Conservation (phyloP, 257 asterid genomes). For the Linderniella brevidens region DNA sequence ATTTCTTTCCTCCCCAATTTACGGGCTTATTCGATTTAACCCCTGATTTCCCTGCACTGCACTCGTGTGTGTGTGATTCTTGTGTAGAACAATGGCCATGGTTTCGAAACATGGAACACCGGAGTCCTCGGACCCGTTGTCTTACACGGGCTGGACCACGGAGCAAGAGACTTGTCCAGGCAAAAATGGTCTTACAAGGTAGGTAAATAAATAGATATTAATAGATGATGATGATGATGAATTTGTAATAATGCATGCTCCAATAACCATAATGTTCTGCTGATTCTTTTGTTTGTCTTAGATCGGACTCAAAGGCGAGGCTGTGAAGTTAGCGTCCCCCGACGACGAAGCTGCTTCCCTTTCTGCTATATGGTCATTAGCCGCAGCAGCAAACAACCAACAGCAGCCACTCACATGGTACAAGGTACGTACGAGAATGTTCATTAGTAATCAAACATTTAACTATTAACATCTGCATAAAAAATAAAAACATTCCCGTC, state of each 20-base stretch:
- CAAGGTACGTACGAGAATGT: slow-evolving; percentile 62
- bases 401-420: slow-evolving; percentile 81
- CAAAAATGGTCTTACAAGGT: slow-evolving; percentile 97
- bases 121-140: slow-evolving; percentile 85
- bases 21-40: background rate
- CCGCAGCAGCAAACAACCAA: slow-evolving; percentile 24
- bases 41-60: background rate
- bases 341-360: slow-evolving; percentile 30
- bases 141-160: slow-evolving; percentile 51
- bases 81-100: slow-evolving; percentile 55
- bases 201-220: slow-evolving; percentile 2
- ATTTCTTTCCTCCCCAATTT: background rate
- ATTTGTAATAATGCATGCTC: too few species aligned
- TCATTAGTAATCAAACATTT: too few species aligned
- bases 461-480: slow-evolving; percentile 1
- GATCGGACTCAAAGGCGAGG: slow-evolving; percentile 85
- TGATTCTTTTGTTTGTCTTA: slow-evolving; percentile 9
- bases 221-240: too few species aligned
- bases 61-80: slow-evolving; percentile 2
- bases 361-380: slow-evolving; percentile 27
- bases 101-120: slow-evolving; percentile 49
- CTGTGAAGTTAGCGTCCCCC: slow-evolving; percentile 57
- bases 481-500: background rate
- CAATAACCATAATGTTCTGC: too few species aligned
- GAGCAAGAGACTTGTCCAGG: slow-evolving; percentile 51